Conservation (phyloP, 768 basidiomycete genomes). For the Pluteus cervinus region DNA sequence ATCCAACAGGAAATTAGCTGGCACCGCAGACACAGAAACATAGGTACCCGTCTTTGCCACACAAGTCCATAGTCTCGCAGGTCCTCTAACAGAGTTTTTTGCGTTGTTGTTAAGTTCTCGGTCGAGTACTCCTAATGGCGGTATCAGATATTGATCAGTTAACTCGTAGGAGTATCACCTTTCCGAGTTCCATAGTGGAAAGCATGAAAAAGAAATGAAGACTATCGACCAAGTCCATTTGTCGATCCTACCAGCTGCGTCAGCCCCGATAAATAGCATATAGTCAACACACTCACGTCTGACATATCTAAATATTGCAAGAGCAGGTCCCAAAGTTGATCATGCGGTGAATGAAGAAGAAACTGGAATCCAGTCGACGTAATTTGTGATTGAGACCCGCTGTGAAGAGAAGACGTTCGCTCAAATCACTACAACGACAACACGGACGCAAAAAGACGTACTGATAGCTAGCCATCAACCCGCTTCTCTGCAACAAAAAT, state of each 20-base stretch:
- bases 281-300: conserved; percentile 45
- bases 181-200: conserved; percentile 91
- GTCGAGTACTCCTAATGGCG: conserved; percentile 78
- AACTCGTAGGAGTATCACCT: conserved; percentile 41
- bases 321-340: conserved; percentile 91
- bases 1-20: conserved; percentile 19
- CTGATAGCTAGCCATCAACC: conserved; percentile 76
- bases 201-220: conserved; percentile 95
- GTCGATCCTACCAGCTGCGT: conserved; percentile 54
- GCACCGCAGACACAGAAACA: conserved; percentile 11
- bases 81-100: conserved; percentile 85
- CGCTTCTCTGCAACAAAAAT: conserved; percentile 75
- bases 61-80: conserved; percentile 92
- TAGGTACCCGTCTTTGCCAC: conserved; percentile 71
- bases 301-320: conserved; percentile 85
- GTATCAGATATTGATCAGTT: conserved; percentile 8
- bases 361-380: conserved; percentile 97
- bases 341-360: conserved; percentile 88
- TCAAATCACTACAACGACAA: conserved; percentile 7
- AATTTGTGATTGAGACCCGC: conserved; percentile 64
- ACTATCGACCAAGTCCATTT: conserved; percentile 91
- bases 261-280: conserved; percentile 11
- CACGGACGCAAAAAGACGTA: conserved; percentile 21
- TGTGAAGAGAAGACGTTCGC: conserved; percentile 17
- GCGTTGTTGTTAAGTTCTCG: conserved; percentile 70